phyloP scores from a whole-genome alignment of 2,329 filamentous ascomycete genomes.

The Aspergillus cejpii region DNA sequence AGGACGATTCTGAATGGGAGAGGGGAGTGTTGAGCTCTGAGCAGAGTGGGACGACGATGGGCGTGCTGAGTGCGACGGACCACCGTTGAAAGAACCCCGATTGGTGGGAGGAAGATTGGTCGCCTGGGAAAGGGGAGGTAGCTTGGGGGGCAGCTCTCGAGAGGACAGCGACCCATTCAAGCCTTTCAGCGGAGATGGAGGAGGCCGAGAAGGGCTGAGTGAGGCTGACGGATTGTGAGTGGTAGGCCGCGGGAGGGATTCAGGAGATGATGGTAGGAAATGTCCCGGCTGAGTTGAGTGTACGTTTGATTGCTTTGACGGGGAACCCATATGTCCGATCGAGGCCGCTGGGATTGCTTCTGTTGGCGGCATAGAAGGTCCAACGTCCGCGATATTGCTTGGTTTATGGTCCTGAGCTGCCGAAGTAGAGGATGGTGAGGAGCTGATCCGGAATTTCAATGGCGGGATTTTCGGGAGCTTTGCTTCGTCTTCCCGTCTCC shows the following conservation, averaged over 20 bases:
- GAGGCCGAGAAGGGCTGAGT: conserved; percentile 25
- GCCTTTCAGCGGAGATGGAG: conserved; percentile 31
- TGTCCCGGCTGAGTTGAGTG: conserved; percentile 11
- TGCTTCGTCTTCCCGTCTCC: conserved; percentile 57
- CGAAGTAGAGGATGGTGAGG: conserved; percentile 38
- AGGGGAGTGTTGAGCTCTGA: conserved; percentile 29
- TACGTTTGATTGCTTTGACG: conserved; percentile 15
- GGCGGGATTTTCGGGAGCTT: conserved; percentile 57
- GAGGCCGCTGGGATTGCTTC: conserved; percentile 16
- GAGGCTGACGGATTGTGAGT: conserved; percentile 14
- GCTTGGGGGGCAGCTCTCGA: conserved; percentile 20
- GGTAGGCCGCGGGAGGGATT: conserved; percentile 25
- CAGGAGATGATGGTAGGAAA: conserved; percentile 24
- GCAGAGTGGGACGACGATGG: conserved; percentile 40
- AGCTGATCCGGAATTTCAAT: conserved; percentile 52
- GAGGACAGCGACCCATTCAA: conserved; percentile 25
- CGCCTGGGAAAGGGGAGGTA: conserved; percentile 25
- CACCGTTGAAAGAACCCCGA: conserved; percentile 13
- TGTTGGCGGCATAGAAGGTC: conserved; percentile 22
- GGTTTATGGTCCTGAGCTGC: conserved; percentile 11
- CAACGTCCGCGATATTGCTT: conserved; percentile 17
- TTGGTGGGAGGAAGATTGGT: conserved; percentile 27
- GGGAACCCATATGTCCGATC: conserved; percentile 18
- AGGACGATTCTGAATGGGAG: conserved; percentile 42
- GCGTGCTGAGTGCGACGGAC: conserved; percentile 32